Evolutionary conservation across 2,329 filamentous ascomycete genomes (phyloP).

Genomic region (Neofusicoccum umdonicola): DNA sequence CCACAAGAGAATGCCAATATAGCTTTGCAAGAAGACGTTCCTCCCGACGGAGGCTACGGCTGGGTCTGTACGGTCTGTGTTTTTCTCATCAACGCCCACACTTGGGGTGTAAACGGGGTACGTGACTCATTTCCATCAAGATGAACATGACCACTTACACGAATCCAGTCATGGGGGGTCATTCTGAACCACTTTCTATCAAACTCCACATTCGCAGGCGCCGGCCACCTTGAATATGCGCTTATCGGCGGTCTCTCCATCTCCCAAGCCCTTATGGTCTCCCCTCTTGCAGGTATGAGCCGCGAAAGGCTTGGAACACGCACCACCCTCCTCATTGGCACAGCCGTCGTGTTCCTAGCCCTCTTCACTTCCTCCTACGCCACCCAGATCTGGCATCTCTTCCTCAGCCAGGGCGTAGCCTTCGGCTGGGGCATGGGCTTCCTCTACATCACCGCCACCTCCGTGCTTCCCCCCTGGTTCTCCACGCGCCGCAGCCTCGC

Average conservation of each 20-base stretch:
- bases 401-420: conserved; percentile 30
- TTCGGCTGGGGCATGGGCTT: conserved; percentile 38
- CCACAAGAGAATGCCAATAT: not conserved
- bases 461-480: conserved; percentile 41
- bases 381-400: conserved; percentile 35
- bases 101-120: conserved; percentile 30
- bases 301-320: conserved; percentile 21
- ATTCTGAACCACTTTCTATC: conserved; percentile 10
- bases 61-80: conserved; percentile 33
- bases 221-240: conserved; percentile 33
- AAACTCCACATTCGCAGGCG: conserved; percentile 7
- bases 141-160: not conserved
- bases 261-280: conserved; percentile 27
- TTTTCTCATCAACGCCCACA: conserved; percentile 30
- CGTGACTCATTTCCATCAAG: not conserved
- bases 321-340: conserved; percentile 28
- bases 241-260: conserved; percentile 35
- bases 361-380: conserved; percentile 34
- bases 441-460: conserved; percentile 34
- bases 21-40: not conserved
- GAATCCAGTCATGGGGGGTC: not conserved
- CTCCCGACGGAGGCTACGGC: conserved; percentile 36
- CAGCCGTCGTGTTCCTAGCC: conserved; percentile 28
- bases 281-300: conserved; percentile 24
- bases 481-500: conserved; percentile 33